These are phyloP conservation scores for Oligophagozyma castellii DNA, from an alignment of 1,139 yeast species.

Conservation along the genomic window DNA sequence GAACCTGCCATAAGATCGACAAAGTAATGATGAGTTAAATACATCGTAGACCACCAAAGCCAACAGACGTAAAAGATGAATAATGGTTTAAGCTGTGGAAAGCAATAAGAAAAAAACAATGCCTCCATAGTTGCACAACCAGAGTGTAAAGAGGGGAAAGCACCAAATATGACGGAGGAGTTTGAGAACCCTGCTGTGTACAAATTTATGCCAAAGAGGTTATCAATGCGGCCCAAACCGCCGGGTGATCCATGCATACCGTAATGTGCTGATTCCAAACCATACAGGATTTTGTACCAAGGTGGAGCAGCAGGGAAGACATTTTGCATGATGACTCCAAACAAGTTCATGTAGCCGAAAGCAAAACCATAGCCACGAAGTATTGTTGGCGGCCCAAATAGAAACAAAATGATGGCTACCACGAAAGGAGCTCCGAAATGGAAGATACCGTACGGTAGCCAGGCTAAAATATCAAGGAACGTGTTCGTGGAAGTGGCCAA, in stretches of 20 bases:
- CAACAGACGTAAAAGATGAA: conserved; percentile 71
- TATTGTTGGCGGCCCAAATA: conserved; percentile 89
- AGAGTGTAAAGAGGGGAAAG: conserved; percentile 91
- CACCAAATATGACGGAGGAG: conserved; percentile 93
- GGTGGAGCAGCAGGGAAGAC: conserved; percentile 95
- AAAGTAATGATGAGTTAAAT: conserved; percentile 88
- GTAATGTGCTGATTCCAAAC: conserved; percentile 82
- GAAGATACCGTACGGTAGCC: conserved; percentile 90
- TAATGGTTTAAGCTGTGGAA: conserved; percentile 51
- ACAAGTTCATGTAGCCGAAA: conserved; percentile 89
- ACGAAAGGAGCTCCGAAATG: conserved; percentile 88
- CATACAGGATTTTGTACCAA: conserved; percentile 85
- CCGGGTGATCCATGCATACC: conserved; percentile 94
- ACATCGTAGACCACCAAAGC: conserved; percentile 99
- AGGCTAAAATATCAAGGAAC: conserved; percentile 68
- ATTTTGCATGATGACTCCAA: conserved; percentile 74
- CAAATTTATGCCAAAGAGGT: conserved; percentile 64
- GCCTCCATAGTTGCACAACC: conserved; percentile 94
- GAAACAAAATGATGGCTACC: conserved; percentile 62
- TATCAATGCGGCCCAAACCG: conserved; percentile 83
- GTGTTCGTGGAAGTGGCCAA: conserved; percentile 63
- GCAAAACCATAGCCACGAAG: conserved; percentile 84
- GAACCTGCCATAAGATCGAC: conserved; percentile 90
- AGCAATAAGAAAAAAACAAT: conserved; percentile 64
- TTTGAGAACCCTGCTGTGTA: conserved; percentile 77